Evolutionary conservation across 192 early-diverging fungal genomes (phyloP).

Genomic region (Obelidium mucronatum): DNA sequence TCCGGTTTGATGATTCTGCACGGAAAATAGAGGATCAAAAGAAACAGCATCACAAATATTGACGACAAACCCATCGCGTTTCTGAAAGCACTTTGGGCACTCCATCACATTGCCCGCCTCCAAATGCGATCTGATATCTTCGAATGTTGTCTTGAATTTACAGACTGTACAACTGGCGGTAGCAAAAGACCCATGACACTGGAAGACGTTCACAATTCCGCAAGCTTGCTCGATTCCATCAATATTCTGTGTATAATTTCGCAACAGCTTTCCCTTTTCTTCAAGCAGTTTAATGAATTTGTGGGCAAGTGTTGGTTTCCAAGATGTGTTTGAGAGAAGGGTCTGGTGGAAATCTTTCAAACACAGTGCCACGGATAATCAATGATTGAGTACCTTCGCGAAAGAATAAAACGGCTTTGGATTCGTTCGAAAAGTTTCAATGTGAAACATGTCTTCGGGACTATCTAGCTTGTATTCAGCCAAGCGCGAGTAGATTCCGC

Average conservation of each 20-base stretch:
- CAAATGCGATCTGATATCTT: conserved; percentile 67
- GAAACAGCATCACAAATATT: background rate
- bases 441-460: conserved; percentile 93
- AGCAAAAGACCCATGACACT: conserved; percentile 98
- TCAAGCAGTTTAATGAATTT: conserved; percentile 90
- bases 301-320: conserved; percentile 86
- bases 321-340: conserved; percentile 75
- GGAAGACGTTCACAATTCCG: conserved; percentile 80
- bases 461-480: conserved; percentile 88
- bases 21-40: background rate
- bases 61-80: conserved; percentile 7
- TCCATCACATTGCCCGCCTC: conserved; percentile 10
- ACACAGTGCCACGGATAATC: background rate
- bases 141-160: conserved; percentile 75
- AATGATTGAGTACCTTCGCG: conserved; percentile 61
- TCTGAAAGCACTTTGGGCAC: conserved; percentile 26
- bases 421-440: conserved; percentile 84
- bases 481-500: conserved; percentile 89
- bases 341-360: background rate
- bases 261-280: conserved; percentile 79
- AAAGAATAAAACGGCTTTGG: conserved; percentile 97
- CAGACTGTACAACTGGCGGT: conserved; percentile 91
- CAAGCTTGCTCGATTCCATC: conserved; percentile 92
- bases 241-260: conserved; percentile 99
- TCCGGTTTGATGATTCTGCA: conserved; percentile 85